Conservation (phyloP, 345 rosid genomes). For the Cardamine chenopodiifolia region DNA sequence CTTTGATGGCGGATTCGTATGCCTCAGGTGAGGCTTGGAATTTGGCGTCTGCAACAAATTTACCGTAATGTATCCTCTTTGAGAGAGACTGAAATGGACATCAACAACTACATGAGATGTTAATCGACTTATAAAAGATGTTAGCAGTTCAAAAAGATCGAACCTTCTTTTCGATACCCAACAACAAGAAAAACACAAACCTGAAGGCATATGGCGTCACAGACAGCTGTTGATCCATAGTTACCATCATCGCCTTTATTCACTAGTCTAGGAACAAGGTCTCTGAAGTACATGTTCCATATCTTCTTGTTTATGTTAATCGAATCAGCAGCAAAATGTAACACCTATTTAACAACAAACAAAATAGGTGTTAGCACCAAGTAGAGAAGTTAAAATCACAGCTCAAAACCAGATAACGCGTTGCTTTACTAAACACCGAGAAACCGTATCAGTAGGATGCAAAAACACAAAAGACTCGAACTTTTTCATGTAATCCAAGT, state of each 20-base stretch:
- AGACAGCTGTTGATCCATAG: slow-evolving; percentile 88
- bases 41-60: slow-evolving; percentile 93
- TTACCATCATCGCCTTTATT: slow-evolving; percentile 89
- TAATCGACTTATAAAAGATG: not conserved
- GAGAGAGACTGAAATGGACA: slow-evolving; percentile 66
- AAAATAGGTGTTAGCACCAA: not conserved
- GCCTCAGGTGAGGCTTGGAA: slow-evolving; percentile 69
- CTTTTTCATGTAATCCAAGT: not conserved
- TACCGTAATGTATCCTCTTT: slow-evolving; percentile 93
- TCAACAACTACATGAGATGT: not conserved
- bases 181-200: slow-evolving; percentile 39
- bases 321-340: slow-evolving; percentile 69
- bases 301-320: slow-evolving; percentile 76
- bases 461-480: not conserved
- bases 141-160: not conserved
- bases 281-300: slow-evolving; percentile 86
- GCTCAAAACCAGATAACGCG: not conserved
- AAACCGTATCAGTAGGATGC: not conserved
- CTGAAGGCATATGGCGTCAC: slow-evolving; percentile 90
- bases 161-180: not conserved
- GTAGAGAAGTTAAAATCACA: not conserved
- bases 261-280: slow-evolving; percentile 77
- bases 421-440: not conserved
- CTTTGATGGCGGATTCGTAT: slow-evolving; percentile 64
- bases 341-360: slow-evolving; percentile 51